Evolutionary conservation across 805 yeast genomes (phyloP).

Genomic region (Candida nonsorbophila): DNA sequence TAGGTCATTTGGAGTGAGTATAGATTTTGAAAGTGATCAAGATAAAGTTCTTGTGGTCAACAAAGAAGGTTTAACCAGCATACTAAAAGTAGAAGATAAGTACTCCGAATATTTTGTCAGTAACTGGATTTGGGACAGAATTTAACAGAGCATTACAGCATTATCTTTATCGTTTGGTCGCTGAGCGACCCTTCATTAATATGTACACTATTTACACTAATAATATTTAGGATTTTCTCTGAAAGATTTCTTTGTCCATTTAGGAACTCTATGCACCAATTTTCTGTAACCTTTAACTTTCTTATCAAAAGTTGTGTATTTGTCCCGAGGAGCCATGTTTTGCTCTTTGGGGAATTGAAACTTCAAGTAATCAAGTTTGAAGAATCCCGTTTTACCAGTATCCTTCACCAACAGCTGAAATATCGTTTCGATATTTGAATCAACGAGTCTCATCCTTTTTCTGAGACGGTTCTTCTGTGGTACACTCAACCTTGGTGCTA

Average conservation of each 20-base stretch:
- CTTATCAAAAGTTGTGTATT: constrained; percentile 80
- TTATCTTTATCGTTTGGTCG: not conserved
- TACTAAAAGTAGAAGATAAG: constrained; percentile 47
- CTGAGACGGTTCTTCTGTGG: constrained; percentile 83
- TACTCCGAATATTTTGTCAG: constrained; percentile 66
- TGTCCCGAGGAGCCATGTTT: constrained; percentile 78
- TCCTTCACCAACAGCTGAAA: constrained; percentile 28
- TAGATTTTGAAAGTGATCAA: constrained; percentile 22
- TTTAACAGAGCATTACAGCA: constrained; percentile 4
- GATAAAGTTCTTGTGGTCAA: constrained; percentile 17
- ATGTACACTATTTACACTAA: constrained; percentile 1
- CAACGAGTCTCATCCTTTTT: constrained; percentile 77
- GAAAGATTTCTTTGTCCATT: constrained; percentile 83
- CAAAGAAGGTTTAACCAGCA: constrained; percentile 39
- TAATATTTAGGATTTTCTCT: constrained; percentile 70
- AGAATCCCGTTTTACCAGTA: constrained; percentile 31
- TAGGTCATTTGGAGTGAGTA: constrained; percentile 53
- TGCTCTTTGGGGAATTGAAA: constrained; percentile 63
- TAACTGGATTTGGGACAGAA: constrained; percentile 73
- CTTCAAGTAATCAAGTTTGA: constrained; percentile 31
- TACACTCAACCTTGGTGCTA: constrained; percentile 53
- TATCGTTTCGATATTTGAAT: constrained; percentile 64
- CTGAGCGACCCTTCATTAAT: not conserved
- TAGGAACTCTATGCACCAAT: constrained; percentile 81
- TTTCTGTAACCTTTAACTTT: constrained; percentile 77